phyloP scores from a whole-genome alignment of 352 stramenopile genomes.

The Globisporangium ultimum region DNA sequence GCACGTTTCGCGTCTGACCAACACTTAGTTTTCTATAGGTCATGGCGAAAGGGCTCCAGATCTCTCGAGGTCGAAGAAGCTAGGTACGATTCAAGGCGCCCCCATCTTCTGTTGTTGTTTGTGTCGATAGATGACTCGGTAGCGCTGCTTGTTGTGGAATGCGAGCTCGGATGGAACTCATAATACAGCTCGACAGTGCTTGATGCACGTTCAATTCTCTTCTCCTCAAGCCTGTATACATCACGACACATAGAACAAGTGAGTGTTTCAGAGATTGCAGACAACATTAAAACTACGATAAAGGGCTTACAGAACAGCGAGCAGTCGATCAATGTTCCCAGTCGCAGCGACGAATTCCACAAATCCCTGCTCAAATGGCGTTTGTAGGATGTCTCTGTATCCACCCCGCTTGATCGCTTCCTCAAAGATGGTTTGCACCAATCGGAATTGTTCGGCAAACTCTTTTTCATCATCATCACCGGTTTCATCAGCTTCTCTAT shows the following conservation, averaged over 20 bases:
- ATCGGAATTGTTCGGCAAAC: slow-evolving; percentile 28
- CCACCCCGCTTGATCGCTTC: slow-evolving; percentile 29
- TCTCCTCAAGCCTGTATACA: slow-evolving; percentile 29
- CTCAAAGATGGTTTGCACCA: slow-evolving; percentile 38
- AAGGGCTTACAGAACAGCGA: slow-evolving; percentile 19
- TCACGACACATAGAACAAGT: not conserved
- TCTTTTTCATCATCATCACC: slow-evolving; percentile 13
- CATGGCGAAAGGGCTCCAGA: not conserved
- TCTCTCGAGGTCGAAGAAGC: not conserved
- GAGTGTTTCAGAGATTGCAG: not conserved
- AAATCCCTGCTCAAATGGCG: slow-evolving; percentile 40
- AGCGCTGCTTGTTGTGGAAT: not conserved
- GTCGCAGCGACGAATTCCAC: slow-evolving; percentile 46
- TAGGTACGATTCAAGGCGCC: slow-evolving; percentile 15
- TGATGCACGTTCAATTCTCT: slow-evolving; percentile 32
- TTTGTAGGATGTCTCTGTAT: slow-evolving; percentile 22
- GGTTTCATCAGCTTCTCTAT: not conserved
- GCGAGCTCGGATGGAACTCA: slow-evolving; percentile 25
- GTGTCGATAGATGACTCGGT: slow-evolving; percentile 5
- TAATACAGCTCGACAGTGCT: slow-evolving; percentile 34
- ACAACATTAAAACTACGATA: not conserved
- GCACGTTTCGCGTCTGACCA: no score
- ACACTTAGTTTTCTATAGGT: not conserved
- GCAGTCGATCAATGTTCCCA: slow-evolving; percentile 15
- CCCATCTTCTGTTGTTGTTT: slow-evolving; percentile 14